Evolutionary conservation across 164 flowering plant species (phyloP), one percentile per base, ranked within the genome.

Genomic region (Cinnamomum micranthum): DNA sequence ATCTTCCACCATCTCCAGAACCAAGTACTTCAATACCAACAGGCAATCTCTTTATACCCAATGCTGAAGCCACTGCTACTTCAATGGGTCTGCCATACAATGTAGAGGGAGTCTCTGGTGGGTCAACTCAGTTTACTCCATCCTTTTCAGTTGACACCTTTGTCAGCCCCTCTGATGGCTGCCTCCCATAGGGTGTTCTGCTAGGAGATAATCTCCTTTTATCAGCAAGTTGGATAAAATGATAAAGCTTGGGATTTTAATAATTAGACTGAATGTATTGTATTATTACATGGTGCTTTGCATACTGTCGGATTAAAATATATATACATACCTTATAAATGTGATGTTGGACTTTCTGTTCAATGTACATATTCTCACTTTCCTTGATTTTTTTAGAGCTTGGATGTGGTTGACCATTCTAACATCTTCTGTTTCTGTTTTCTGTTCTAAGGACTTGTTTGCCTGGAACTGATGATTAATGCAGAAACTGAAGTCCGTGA

Each of bases 121-220:
- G 63, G 59, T 59, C 74, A 74, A 55, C 77, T 64, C 35, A 71
- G 23, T 70, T 41, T 65, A 9, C 69, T 65, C 73, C 58, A 33
- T 14, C 24, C 7, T 19, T 66, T 66, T 31, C 58, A 52, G 17
- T 72, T 35, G 50, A 72, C 55, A 66, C 59, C 4, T 47, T 66
- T 11, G 55, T 14, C 2, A 17, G 19, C 7, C 41, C 65, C 69
- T 24, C 47, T 24, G 59, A 64, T 23, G 15, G 5, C 24, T 63
- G 15, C 41, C 59, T 4, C 33, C 52, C 52, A 13, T n/a, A 17
- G 28, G 11, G 20, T 27, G 4, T 13, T 25, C 6, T 14, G 19
- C 64, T 4, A 31, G 19, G 47, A 58, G 31, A 12, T 15, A 58
- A 50, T 51, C 22, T 71, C 52, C 52, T 25, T 20, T 17, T 17